Conservation (phyloP, 305 asterid species). For the Solanum hybrid region DNA sequence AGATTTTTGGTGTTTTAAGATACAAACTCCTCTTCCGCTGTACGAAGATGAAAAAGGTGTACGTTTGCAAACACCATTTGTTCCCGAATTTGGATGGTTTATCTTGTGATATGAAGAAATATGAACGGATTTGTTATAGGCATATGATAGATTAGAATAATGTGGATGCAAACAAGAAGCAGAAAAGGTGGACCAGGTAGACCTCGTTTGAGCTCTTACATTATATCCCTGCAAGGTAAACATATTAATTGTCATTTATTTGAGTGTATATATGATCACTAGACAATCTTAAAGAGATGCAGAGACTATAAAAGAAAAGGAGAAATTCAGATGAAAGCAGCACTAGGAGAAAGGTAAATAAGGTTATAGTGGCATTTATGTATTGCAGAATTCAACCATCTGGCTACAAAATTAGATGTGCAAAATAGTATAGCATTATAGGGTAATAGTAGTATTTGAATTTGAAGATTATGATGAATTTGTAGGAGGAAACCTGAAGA, state of each 20-base stretch:
- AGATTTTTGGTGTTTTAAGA: slow-evolving; percentile 17
- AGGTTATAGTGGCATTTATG: neutral
- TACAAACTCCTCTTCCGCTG: slow-evolving; percentile 27
- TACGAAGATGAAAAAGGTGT: slow-evolving; percentile 20
- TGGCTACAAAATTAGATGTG: neutral
- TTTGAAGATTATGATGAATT: neutral
- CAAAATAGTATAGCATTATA: neutral
- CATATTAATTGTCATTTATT: neutral
- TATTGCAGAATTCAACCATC: neutral
- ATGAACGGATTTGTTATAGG: slow-evolving; percentile 26
- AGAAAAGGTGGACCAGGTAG: slow-evolving; percentile 24
- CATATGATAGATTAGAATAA: slow-evolving; percentile 24
- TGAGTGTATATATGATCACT: neutral
- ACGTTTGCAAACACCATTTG: slow-evolving; percentile 32
- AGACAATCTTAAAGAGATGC: neutral
- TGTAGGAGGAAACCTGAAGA: neutral
- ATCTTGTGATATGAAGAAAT: slow-evolving; percentile 27
- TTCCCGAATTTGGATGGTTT: slow-evolving; percentile 19
- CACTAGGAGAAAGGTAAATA: neutral
- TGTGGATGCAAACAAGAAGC: slow-evolving; percentile 20
- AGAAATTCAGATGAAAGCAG: neutral
- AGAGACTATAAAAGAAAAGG: neutral
- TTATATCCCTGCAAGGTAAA: slow-evolving; percentile 50
- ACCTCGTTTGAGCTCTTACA: slow-evolving; percentile 29
- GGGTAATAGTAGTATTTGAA: neutral